Evolutionary conservation across 352 stramenopile genomes (phyloP), one percentile per base, ranked within the genome.

Genomic region (Plasmopara muralis): DNA sequence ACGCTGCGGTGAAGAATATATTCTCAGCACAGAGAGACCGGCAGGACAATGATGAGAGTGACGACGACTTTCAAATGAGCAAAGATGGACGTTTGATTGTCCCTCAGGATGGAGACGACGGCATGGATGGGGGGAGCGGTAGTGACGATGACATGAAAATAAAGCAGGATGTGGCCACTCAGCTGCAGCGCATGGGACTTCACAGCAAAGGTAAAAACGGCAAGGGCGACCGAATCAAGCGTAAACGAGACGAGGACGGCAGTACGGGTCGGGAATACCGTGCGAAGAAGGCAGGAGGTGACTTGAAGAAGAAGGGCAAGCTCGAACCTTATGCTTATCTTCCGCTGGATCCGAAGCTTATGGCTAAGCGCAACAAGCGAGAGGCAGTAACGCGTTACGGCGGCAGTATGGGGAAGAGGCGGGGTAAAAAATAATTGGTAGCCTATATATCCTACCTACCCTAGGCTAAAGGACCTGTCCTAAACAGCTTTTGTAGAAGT

Each of bases 291-390:
- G 92, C 95, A 14, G 89, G 91, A 18, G 95, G 95, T 47, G 95
- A 99, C 70, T 80, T 97, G 28, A 97, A 95, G 74, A 97, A 96
- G 66, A 98, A 98, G 84, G 89, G 87, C 66, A 98, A 98, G 72
- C 89, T 97, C 29, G 94, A 98, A 64, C 95, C 95, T 47, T 99
- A 98, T 68, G 95, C 95, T 8, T 99, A 97, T 77, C 97, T 99
- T 55, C 95, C 94, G 48, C 72, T 99, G 42, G 91, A 99, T 74
- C 91, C 91, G 14, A 97, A 97, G 63, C 76, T 96, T 41, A 98
- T 94, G 84, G 81, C 82, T 51, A 91, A 89, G 66, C 79, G 82
- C 60, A 90, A 93, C 75, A 92, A 91, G 61, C 79, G 81, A 54
- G 74, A 64, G 41, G 84, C 81, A 14, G 82, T 94, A 45, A 76